These are phyloP conservation scores for Coniochaeta sp. DNA, from an alignment of 2,329 filamentous ascomycete species.

Conservation along the genomic window DNA sequence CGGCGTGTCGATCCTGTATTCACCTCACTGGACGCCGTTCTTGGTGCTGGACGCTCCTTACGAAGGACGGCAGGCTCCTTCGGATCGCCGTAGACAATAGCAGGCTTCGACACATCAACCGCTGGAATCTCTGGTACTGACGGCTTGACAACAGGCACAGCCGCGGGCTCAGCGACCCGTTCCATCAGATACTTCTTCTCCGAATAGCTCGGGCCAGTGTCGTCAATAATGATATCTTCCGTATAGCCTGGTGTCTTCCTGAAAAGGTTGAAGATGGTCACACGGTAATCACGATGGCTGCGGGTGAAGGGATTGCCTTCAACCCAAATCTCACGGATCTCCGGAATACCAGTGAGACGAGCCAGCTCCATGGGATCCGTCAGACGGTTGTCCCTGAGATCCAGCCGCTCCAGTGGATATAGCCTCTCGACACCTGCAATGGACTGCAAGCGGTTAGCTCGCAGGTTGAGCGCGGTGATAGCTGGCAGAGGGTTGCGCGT, in stretches of 20 bases:
- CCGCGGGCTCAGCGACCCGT: conserved; percentile 66
- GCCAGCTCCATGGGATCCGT: conserved; percentile 89
- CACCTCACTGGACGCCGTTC: conserved; percentile 48
- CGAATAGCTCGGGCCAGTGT: conserved; percentile 70
- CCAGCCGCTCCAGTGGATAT: conserved; percentile 79
- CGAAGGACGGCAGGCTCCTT: conserved; percentile 45
- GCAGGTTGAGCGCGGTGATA: conserved; percentile 86
- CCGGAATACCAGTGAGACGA: conserved; percentile 80
- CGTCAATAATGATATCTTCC: conserved; percentile 86
- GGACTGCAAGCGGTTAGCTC: conserved; percentile 79
- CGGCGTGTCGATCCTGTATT: conserved; percentile 54
- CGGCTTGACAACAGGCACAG: conserved; percentile 71
- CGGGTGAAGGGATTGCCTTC: conserved; percentile 87
- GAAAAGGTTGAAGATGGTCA: conserved; percentile 95
- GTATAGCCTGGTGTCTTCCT: conserved; percentile 81
- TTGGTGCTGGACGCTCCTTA: conserved; percentile 50
- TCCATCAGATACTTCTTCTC: conserved; percentile 83
- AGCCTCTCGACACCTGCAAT: conserved; percentile 86
- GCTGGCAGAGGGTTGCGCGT: conserved; percentile 81
- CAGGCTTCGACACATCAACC: conserved; percentile 61
- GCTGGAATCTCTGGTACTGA: conserved; percentile 53
- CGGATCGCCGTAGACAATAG: conserved; percentile 46
- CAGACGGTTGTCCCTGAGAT: conserved; percentile 83
- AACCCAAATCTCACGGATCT: conserved; percentile 89
- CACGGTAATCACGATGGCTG: conserved; percentile 75